Conservation (phyloP, 768 basidiomycete genomes). For the Boletellus sp. region DNA sequence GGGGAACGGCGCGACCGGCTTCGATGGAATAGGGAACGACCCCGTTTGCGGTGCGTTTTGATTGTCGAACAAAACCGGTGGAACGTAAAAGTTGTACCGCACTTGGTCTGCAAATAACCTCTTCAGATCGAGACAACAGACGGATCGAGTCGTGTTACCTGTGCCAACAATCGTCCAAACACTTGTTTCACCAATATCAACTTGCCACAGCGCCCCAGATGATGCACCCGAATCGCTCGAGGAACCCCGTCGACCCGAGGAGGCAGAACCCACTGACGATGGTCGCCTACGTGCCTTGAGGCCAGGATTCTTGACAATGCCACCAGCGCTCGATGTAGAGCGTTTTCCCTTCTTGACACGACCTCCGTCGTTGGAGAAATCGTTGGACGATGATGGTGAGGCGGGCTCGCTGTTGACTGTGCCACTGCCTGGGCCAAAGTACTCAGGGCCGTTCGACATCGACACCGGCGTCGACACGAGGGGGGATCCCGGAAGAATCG, state of each 20-base stretch:
- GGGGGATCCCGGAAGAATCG: constrained; percentile 66
- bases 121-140: constrained; percentile 14
- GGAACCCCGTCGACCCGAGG: constrained; percentile 64
- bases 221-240: constrained; percentile 65
- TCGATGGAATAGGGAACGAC: constrained; percentile 76
- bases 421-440: constrained; percentile 48
- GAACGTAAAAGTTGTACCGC: constrained; percentile 91
- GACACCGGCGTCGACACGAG: constrained; percentile 60
- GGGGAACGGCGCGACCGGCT: constrained; percentile 83
- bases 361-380: constrained; percentile 78
- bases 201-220: constrained; percentile 81
- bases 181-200: constrained; percentile 90
- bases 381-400: constrained; percentile 57
- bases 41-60: constrained; percentile 67
- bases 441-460: constrained; percentile 52
- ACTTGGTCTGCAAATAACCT: constrained; percentile 62
- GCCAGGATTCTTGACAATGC: constrained; percentile 32
- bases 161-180: constrained; percentile 95
- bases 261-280: constrained; percentile 69
- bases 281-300: constrained; percentile 63
- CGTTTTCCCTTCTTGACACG: constrained; percentile 79
- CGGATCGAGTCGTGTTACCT: constrained; percentile 43
- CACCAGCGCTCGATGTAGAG: constrained; percentile 65
- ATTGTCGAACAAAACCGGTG: constrained; percentile 78
- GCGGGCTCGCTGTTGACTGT: constrained; percentile 66